phyloP scores from a whole-genome alignment of 2,329 filamentous ascomycete species.

The Intubia oerlemansii region DNA sequence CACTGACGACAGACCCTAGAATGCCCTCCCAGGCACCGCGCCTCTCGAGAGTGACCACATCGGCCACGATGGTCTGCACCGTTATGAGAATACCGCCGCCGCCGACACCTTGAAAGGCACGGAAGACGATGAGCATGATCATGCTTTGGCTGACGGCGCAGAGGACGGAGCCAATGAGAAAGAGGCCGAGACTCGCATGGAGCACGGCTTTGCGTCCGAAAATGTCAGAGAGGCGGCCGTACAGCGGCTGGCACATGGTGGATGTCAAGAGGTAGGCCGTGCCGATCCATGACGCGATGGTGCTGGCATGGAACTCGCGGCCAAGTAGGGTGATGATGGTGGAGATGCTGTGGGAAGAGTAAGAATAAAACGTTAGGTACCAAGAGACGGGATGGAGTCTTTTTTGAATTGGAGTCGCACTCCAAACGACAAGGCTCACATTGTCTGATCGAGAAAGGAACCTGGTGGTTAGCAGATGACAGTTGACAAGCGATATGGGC shows the following conservation, averaged over 20 bases:
- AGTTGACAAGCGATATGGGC: too few relatives aligned
- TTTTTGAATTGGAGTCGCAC: too few relatives aligned
- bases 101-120: slow-evolving; percentile 5
- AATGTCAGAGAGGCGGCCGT: slow-evolving; percentile 3
- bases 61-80: slow-evolving; percentile 5
- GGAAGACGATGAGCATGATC: slow-evolving; percentile 6
- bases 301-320: slow-evolving; percentile 1
- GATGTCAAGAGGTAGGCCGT: slow-evolving; percentile 3
- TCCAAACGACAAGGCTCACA: too few relatives aligned
- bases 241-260: slow-evolving; percentile 3
- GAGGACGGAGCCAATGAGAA: slow-evolving; percentile 6
- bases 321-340: too few relatives aligned
- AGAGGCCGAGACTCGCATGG: slow-evolving; percentile 3
- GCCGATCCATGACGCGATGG: slow-evolving; percentile 3
- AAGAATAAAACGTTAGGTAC: too few relatives aligned
- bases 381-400: too few relatives aligned
- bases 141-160: slow-evolving; percentile 5
- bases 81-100: slow-evolving; percentile 6
- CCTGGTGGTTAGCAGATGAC: too few relatives aligned
- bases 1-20: slow-evolving; percentile 5
- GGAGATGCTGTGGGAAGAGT: too few relatives aligned
- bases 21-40: slow-evolving; percentile 7
- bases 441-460: too few relatives aligned
- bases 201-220: slow-evolving; percentile 5
- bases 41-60: slow-evolving; percentile 6